Conservation (phyloP, 106 monocot genomes). For the Xerophyta viscosa region DNA sequence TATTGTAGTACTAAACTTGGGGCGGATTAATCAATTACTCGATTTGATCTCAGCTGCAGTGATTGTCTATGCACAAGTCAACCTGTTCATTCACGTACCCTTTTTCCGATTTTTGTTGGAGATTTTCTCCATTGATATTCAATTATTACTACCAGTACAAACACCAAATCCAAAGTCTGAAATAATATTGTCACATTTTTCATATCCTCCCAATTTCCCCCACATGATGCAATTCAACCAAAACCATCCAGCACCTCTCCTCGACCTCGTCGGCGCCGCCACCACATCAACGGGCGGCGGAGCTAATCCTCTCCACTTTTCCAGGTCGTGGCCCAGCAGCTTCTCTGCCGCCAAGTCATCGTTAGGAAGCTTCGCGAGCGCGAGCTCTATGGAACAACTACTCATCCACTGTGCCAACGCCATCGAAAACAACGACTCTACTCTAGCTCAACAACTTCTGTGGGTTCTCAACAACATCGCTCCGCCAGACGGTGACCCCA, state of each 20-base stretch:
- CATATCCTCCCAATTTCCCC: background rate
- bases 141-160: conserved; percentile 19
- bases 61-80: no score
- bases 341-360: conserved; percentile 14
- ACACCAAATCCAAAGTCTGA: conserved; percentile 18
- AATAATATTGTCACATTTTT: background rate
- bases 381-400: conserved; percentile 82
- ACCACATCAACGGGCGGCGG: no score
- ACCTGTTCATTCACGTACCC: no score
- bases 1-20: no score
- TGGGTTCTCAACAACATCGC: conserved; percentile 99
- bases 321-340: conserved; percentile 20
- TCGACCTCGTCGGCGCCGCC: no score
- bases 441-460: conserved; percentile 76
- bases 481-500: conserved; percentile 73
- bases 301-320: background rate
- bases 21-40: no score
- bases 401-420: conserved; percentile 87
- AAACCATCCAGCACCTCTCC: conserved; percentile 16
- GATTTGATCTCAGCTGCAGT: background rate
- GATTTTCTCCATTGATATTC: background rate
- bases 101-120: background rate
- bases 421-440: conserved; percentile 70
- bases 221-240: conserved; percentile 80
- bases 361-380: conserved; percentile 31